Percentiles rank a stretch among this genome's conserved stretches.
Evolutionary conservation across 768 basidiomycete genomes (phyloP).

Genomic region (Panus rudis): DNA sequence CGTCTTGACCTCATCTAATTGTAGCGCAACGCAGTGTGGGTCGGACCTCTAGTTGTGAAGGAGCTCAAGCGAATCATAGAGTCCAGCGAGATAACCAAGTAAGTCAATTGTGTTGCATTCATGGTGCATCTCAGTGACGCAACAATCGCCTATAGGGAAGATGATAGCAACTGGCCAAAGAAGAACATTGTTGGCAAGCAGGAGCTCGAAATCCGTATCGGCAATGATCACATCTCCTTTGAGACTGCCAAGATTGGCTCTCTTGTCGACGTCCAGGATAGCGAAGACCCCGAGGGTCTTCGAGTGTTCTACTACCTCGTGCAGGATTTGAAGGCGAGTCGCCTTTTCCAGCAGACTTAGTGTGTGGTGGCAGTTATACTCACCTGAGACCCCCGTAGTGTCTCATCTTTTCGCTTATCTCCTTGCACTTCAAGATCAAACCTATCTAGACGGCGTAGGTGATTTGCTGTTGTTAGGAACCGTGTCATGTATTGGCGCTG

Average conservation of each 20-base stretch:
- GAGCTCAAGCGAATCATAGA: conserved; percentile 94
- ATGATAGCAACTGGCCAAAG: conserved; percentile 97
- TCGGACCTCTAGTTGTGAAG: conserved; percentile 85
- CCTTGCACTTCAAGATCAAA: conserved; percentile 99
- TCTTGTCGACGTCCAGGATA: conserved; percentile 93
- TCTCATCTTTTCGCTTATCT: conserved; percentile 96
- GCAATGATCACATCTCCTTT: conserved; percentile 94
- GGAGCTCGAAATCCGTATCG: conserved; percentile 91
- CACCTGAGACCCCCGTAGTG: conserved; percentile 69
- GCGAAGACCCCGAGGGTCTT: conserved; percentile 94
- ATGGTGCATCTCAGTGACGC: not conserved
- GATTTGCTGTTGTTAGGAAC: no score
- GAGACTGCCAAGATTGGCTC: conserved; percentile 99
- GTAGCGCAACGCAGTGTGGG: conserved; percentile 65
- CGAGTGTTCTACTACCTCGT: conserved; percentile 98
- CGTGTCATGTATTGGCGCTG: no score
- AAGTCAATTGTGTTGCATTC: conserved; percentile 15
- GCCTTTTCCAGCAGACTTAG: no score
- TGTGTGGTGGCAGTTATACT: no score
- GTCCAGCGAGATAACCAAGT: conserved; percentile 93
- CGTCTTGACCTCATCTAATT: not conserved
- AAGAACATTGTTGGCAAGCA: conserved; percentile 99
- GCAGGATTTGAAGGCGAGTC: conserved; percentile 86
- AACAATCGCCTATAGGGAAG: conserved; percentile 61
- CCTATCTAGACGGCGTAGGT: no score